Evolutionary conservation across 768 basidiomycete genomes (phyloP), one percentile per base, ranked within the genome.

Genomic region (Podaxis mareebaensis): DNA sequence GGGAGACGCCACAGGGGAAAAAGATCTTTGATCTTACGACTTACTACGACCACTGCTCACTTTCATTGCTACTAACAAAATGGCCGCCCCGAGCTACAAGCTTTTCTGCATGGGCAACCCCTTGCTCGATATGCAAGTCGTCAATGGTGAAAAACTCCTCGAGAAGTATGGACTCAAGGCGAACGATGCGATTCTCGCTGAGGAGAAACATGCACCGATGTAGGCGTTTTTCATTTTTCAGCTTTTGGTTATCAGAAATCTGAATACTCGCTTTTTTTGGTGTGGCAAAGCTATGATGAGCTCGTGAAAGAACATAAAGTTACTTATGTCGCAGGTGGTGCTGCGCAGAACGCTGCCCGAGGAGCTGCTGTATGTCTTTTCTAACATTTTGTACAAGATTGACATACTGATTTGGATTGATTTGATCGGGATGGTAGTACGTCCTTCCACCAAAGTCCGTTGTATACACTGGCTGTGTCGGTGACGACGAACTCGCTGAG

Each of bases 101-200:
- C 78, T 98, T 52, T 94, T 98, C 78, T 93, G 89, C 79, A 79
- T 99, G 78, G 96, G 96, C 48, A 98, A 98, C 78, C 96, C 96
- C 69, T 83, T 99, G 73, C 90, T 99, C 56, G 96, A 99, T 75
- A 91, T 99, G 80, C 95, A 96, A 78, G 94, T 96, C 71, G 86
- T 79, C 65, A 83, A 93, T 65, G 94, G 92, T 55, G 93, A 96
- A 72, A 81, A 81, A 36, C 83, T 98, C 46, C 81, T 99, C 61
- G 79, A 90, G 71, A 98, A 97, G 76, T 99, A 99, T 73, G 85
- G 77, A 64, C 85, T 99, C 70, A 93, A 93, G 72, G 82, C 95
- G 59, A 96, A 99, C 80, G 93, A 99, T 75, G 96, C 97, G 52
- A 95, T 98, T 75, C 85, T 99, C 61, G 96, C 96, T 1, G 90